A percentile compares a stretch with the other conserved stretches of the same genome.
Conservation (phyloP, 2,329 filamentous ascomycete species). For the Penicillium decumbens region DNA sequence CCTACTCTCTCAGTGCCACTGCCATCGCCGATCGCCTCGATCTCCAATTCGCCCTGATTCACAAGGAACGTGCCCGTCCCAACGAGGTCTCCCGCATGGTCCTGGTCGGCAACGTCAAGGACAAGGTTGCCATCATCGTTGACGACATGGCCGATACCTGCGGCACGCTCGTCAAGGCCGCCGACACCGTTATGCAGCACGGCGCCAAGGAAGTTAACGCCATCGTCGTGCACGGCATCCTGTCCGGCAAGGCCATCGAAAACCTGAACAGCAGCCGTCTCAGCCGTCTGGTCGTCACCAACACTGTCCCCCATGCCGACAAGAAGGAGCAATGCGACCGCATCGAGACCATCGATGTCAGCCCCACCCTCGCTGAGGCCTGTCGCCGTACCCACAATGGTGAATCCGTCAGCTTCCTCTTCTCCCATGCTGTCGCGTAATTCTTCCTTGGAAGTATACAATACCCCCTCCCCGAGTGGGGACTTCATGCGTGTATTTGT, state of each 20-base stretch:
- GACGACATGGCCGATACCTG: conserved; percentile 98
- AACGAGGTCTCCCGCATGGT: conserved; percentile 93
- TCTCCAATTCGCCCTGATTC: conserved; percentile 86
- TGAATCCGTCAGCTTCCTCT: conserved; percentile 50
- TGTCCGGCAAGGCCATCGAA: conserved; percentile 83
- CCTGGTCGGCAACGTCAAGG: conserved; percentile 87
- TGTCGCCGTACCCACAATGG: conserved; percentile 50
- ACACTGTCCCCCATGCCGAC: conserved; percentile 76
- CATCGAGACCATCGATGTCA: conserved; percentile 88
- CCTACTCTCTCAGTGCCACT: conserved; percentile 58
- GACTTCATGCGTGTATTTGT: conserved; percentile 5
- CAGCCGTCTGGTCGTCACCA: conserved; percentile 79
- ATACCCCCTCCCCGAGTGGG: not conserved
- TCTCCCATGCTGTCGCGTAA: conserved; percentile 46
- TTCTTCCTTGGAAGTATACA: not conserved
- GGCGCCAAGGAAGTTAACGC: conserved; percentile 85
- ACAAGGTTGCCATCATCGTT: conserved; percentile 90
- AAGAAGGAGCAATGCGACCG: conserved; percentile 74
- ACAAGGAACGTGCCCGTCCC: conserved; percentile 89
- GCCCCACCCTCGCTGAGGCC: conserved; percentile 60
- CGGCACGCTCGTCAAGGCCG: conserved; percentile 81
- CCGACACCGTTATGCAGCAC: conserved; percentile 79
- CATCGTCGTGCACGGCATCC: conserved; percentile 90
- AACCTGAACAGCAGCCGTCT: conserved; percentile 74
- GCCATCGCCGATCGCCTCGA: conserved; percentile 90